Percentiles rank a stretch among this genome's conserved stretches.
phyloP scores from a whole-genome alignment of 2,329 filamentous ascomycete genomes.

The Lachnum nothofagi region DNA sequence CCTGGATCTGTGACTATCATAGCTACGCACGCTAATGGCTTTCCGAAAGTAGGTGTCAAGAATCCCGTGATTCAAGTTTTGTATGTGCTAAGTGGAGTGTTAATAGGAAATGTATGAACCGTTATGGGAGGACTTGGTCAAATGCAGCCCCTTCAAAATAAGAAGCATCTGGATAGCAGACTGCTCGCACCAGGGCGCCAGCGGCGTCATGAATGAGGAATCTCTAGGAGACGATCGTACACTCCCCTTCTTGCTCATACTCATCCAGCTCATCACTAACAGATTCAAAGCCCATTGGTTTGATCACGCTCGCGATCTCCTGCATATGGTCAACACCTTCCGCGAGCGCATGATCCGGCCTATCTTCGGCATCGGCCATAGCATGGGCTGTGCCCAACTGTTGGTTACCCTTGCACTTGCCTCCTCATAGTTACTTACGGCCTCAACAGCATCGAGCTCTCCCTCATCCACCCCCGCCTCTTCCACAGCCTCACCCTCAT shows the following conservation, averaged over 20 bases:
- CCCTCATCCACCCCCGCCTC: conserved; percentile 72
- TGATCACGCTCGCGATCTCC: conserved; percentile 75
- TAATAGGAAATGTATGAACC: conserved; percentile 79
- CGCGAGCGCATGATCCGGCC: conserved; percentile 69
- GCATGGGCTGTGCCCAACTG: conserved; percentile 73
- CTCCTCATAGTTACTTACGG: background rate
- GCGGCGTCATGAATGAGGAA: conserved; percentile 67
- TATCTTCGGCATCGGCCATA: conserved; percentile 77
- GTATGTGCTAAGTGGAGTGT: background rate
- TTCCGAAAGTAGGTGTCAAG: conserved; percentile 68
- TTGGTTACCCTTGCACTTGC: background rate
- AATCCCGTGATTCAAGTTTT: background rate
- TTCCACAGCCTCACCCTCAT: conserved; percentile 68
- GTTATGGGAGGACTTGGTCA: conserved; percentile 66
- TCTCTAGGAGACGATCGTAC: conserved; percentile 75
- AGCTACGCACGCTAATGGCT: conserved; percentile 79
- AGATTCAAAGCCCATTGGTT: conserved; percentile 65
- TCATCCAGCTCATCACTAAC: background rate
- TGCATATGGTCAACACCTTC: conserved; percentile 77
- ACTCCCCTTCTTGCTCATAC: conserved; percentile 24
- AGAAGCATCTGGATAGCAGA: conserved; percentile 83
- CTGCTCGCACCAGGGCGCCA: conserved; percentile 74
- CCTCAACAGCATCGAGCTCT: conserved; percentile 46
- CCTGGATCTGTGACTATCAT: conserved; percentile 77
- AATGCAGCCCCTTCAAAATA: conserved; percentile 44